Evolutionary conservation across 1,284 basidiomycete genomes (phyloP).

Genomic region (Ceratobasidium papillatum): DNA sequence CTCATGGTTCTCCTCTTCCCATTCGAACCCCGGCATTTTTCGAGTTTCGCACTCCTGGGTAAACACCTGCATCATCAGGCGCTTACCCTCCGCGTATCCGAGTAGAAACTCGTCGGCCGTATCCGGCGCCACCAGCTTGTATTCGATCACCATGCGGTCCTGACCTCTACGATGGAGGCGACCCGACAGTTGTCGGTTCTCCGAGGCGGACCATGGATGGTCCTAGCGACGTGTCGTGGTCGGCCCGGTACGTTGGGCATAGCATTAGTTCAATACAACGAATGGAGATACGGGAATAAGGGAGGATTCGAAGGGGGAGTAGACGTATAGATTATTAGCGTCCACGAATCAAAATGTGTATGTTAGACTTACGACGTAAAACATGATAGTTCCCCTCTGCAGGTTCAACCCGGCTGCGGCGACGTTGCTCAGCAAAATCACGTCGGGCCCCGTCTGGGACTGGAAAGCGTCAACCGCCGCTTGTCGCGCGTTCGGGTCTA

Average conservation of each 20-base stretch:
- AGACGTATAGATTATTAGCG: background rate
- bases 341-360: too few species aligned
- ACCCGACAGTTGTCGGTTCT: background rate
- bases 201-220: conserved; percentile 9
- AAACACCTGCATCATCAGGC: conserved; percentile 13
- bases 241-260: too few species aligned
- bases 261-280: background rate
- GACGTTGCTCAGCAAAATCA: background rate
- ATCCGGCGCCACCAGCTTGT: background rate
- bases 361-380: conserved; percentile 17
- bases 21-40: background rate
- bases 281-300: background rate
- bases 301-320: background rate
- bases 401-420: background rate
- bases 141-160: background rate
- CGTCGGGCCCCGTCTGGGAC: background rate
- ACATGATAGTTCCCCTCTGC: background rate
- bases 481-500: background rate
- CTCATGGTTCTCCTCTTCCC: background rate
- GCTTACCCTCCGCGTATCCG: background rate
- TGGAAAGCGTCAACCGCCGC: background rate
- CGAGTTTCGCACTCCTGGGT: background rate
- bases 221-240: too few species aligned
- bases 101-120: background rate
- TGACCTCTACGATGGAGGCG: background rate